A percentile compares a stretch with the other conserved stretches of the same genome.
These are phyloP conservation scores for Capsicum pubescens DNA, from an alignment of 257 asterid genomes.

Conservation along the genomic window DNA sequence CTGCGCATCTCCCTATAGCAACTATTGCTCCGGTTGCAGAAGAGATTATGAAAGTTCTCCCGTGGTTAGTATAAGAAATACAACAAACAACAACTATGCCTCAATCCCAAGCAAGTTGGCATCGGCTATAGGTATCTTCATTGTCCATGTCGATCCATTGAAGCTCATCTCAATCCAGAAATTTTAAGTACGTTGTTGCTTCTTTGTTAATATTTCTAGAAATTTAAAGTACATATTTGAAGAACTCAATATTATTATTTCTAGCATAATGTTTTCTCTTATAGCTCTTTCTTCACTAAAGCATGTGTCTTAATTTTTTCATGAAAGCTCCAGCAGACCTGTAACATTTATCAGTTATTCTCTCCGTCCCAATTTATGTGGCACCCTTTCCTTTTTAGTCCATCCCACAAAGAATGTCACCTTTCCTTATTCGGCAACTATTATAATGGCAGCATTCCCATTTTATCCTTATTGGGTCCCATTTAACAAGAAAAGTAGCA, in stretches of 20 bases:
- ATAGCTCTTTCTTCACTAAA: not conserved
- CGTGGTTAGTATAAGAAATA: not conserved
- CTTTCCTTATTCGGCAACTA: too few species aligned
- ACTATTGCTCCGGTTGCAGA: too few species aligned
- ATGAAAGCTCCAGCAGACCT: not conserved
- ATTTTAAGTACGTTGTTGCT: not conserved
- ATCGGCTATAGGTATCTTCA: not conserved
- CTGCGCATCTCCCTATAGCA: too few species aligned
- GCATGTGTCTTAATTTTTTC: not conserved
- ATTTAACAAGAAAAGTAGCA: too few species aligned
- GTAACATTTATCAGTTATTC: not conserved
- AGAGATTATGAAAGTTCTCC: too few species aligned
- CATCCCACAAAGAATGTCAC: too few species aligned
- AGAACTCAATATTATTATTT: not conserved
- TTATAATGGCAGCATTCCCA: too few species aligned
- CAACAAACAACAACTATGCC: not conserved
- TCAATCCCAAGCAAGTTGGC: conserved; percentile 15
- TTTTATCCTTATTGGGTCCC: too few species aligned
- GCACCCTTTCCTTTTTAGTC: too few species aligned
- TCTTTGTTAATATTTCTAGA: not conserved
- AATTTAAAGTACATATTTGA: too few species aligned
- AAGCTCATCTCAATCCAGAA: not conserved
- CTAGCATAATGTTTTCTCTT: not conserved
- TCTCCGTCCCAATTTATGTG: too few species aligned
- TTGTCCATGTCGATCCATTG: not conserved